Conservation (phyloP, 257 asterid species). For the Rehmannia glutinosa region DNA sequence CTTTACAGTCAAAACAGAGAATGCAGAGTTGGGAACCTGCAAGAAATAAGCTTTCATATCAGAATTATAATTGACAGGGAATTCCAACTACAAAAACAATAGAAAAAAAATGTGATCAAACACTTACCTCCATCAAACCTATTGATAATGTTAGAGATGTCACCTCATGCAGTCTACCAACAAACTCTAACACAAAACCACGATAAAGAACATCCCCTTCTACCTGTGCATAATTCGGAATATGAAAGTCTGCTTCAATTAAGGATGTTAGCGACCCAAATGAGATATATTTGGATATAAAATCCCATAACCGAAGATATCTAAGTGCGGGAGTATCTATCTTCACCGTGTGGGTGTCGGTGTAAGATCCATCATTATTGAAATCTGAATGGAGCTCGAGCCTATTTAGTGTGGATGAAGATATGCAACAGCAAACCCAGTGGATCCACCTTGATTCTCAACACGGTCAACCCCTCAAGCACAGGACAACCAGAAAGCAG, state of each 20-base stretch:
- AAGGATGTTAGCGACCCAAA: neutral
- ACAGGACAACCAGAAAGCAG: neutral
- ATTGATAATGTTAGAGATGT: neutral
- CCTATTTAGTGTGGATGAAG: neutral
- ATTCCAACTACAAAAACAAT: no score
- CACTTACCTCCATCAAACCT: neutral
- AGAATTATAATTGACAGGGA: no score
- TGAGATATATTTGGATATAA: neutral
- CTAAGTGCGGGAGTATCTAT: neutral
- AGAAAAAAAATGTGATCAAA: neutral
- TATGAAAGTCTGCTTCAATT: neutral
- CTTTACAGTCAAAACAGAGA: neutral
- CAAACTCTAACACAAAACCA: neutral
- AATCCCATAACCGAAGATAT: neutral
- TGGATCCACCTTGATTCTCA: neutral
- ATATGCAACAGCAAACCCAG: neutral
- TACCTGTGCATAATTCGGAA: neutral
- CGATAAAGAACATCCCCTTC: neutral
- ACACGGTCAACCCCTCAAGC: neutral
- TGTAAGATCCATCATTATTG: no score
- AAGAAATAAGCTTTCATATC: no score
- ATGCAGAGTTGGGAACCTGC: neutral
- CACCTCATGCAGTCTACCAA: neutral
- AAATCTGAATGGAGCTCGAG: neutral
- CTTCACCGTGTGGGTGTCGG: neutral